Evolutionary conservation across 805 yeast genomes (phyloP).

Genomic region (Lipomyces mesembrius): DNA sequence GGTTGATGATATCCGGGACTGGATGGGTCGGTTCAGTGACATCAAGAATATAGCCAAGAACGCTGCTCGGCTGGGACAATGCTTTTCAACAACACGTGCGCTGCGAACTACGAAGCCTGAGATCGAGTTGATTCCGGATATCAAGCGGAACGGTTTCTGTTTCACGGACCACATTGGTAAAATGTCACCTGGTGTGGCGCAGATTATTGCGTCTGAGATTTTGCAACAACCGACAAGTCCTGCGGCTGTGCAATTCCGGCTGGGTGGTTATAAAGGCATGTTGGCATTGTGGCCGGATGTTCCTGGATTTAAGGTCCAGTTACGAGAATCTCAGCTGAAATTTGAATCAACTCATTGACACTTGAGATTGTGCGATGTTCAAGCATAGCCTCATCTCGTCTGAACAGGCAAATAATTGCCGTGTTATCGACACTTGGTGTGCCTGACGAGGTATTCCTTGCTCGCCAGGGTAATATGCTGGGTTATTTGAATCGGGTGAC

Average conservation of each 20-base stretch:
- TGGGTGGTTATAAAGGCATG: conserved; percentile 25
- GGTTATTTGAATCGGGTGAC: conserved; percentile 2
- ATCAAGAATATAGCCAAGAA: conserved; percentile 9
- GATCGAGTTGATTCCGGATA: conserved; percentile 47
- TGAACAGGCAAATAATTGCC: conserved; percentile 22
- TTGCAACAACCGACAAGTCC: conserved; percentile 14
- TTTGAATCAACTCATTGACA: conserved; percentile 12
- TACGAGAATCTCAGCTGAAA: conserved; percentile 16
- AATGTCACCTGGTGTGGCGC: conserved; percentile 20
- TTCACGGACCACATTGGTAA: conserved; percentile 29
- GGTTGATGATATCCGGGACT: conserved; percentile 6
- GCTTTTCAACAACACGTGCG: conserved; percentile 16
- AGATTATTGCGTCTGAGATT: conserved; percentile 12
- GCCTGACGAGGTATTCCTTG: conserved; percentile 10
- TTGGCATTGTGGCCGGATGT: conserved; percentile 13
- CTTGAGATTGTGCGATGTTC: conserved; percentile 12
- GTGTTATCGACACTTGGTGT: conserved; percentile 21
- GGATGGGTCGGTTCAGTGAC: conserved; percentile 12
- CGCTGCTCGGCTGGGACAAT: conserved; percentile 16
- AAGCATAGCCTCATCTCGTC: conserved; percentile 2
- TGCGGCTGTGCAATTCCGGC: conserved; percentile 21
- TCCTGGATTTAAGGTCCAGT: conserved; percentile 13
- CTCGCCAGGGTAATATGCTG: conserved; percentile 6
- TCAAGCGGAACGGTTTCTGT: conserved; percentile 5
- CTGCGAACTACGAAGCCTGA: conserved; percentile 13